These are phyloP conservation scores for Physcomitrellopsis africana DNA, from an alignment of 225 moss, liverwort and hornwort species.

Conservation along the genomic window DNA sequence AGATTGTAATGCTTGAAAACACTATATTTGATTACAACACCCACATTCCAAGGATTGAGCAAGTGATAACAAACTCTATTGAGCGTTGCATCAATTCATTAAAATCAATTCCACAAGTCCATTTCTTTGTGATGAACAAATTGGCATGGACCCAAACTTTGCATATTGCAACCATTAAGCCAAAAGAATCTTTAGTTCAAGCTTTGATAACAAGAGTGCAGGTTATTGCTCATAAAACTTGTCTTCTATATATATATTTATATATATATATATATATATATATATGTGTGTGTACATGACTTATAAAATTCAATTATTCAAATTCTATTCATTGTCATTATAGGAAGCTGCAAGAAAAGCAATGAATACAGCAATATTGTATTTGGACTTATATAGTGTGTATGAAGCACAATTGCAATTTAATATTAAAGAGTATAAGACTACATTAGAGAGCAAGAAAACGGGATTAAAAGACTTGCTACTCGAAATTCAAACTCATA, in stretches of 20 bases:
- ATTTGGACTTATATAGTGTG: constrained; percentile 55
- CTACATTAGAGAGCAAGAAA: constrained; percentile 51
- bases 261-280: background rate
- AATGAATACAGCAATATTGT: constrained; percentile 52
- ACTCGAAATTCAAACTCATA: constrained; percentile 64
- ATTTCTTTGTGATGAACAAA: constrained; percentile 77
- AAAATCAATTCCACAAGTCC: constrained; percentile 72
- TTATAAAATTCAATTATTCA: too few relatives aligned
- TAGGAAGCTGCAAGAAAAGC: constrained; percentile 75
- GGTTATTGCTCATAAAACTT: constrained; percentile 31
- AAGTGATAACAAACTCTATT: constrained; percentile 64
- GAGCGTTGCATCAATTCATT: constrained; percentile 61
- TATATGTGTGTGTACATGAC: too few relatives aligned
- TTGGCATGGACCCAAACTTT: constrained; percentile 70
- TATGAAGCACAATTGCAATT: constrained; percentile 70
- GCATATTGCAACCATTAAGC: constrained; percentile 49
- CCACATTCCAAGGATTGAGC: constrained; percentile 66
- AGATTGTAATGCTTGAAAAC: constrained; percentile 60
- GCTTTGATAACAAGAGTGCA: constrained; percentile 49
- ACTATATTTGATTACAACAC: constrained; percentile 73
- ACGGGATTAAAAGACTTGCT: constrained; percentile 67
- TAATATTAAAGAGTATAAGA: constrained; percentile 65
- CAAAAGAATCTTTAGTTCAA: constrained; percentile 53
- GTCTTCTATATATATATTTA: background rate
- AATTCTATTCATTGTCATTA: constrained; percentile 27